Conservation (phyloP, 2,329 filamentous ascomycete species). For the Pseudogymnoascus sp. region DNA sequence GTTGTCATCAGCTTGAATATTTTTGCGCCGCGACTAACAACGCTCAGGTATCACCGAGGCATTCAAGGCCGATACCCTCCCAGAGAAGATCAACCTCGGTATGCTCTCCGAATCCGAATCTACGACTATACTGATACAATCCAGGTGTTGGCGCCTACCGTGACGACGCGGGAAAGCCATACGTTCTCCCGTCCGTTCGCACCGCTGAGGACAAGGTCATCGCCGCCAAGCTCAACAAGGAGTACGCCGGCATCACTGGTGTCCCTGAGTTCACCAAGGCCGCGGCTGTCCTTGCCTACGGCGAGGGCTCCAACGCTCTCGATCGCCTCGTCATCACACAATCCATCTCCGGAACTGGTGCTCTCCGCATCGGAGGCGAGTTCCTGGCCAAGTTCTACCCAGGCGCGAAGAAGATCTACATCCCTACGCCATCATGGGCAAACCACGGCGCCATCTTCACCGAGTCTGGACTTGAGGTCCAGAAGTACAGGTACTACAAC, state of each 20-base stretch:
- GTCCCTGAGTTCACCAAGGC: slow-evolving; percentile 89
- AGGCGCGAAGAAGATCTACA: slow-evolving; percentile 88
- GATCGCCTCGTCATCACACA: slow-evolving; percentile 84
- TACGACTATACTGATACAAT: slow-evolving; percentile 15
- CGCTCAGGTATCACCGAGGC: slow-evolving; percentile 80
- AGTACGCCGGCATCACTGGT: slow-evolving; percentile 96
- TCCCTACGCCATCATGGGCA: slow-evolving; percentile 92
- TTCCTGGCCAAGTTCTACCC: slow-evolving; percentile 92
- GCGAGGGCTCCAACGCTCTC: slow-evolving; percentile 67
- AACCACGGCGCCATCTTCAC: slow-evolving; percentile 97
- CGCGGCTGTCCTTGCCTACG: slow-evolving; percentile 85
- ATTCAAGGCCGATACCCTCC: slow-evolving; percentile 92
- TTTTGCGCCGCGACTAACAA: slow-evolving; percentile 22
- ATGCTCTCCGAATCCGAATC: slow-evolving; percentile 26
- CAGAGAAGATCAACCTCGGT: slow-evolving; percentile 97
- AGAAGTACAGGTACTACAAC: slow-evolving; percentile 98
- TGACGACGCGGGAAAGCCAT: slow-evolving; percentile 95
- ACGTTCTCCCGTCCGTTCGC: slow-evolving; percentile 88
- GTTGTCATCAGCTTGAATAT: slow-evolving; percentile 24
- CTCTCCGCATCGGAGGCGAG: slow-evolving; percentile 85
- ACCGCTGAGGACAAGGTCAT: slow-evolving; percentile 83
- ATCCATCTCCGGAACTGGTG: slow-evolving; percentile 95
- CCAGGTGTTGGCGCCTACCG: slow-evolving; percentile 93
- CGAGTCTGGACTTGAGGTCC: slow-evolving; percentile 81
- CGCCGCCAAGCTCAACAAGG: slow-evolving; percentile 75